Percentiles rank a stretch among this genome's conserved stretches.
Evolutionary conservation across 805 yeast species (phyloP).

Genomic region (Diddensiella transvaalensis): DNA sequence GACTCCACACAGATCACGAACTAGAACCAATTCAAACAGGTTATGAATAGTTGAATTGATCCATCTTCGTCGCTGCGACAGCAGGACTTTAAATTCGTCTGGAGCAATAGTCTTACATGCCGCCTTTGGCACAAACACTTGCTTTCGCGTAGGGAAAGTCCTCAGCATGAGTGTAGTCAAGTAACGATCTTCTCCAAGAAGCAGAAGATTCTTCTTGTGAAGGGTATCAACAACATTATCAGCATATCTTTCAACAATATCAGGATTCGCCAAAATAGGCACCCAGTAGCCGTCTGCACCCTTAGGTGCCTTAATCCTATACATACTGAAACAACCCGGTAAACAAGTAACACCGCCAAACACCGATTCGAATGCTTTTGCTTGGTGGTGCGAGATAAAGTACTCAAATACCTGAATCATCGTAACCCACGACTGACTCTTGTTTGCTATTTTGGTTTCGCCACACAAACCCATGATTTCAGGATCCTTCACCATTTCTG

Average conservation of each 20-base stretch:
- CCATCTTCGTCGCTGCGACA: constrained; percentile 97
- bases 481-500: constrained; percentile 85
- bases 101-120: constrained; percentile 92
- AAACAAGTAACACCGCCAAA: constrained; percentile 93
- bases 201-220: constrained; percentile 78
- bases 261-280: constrained; percentile 88
- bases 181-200: constrained; percentile 88
- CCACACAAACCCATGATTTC: constrained; percentile 91
- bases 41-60: constrained; percentile 94
- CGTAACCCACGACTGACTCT: constrained; percentile 81
- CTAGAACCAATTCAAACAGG: constrained; percentile 80
- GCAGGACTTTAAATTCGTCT: constrained; percentile 65
- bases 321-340: constrained; percentile 93
- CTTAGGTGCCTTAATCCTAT: constrained; percentile 75
- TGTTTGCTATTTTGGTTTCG: constrained; percentile 87
- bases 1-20: constrained; percentile 88
- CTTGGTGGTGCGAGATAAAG: constrained; percentile 88
- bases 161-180: constrained; percentile 79
- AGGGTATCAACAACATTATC: constrained; percentile 81
- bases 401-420: constrained; percentile 92
- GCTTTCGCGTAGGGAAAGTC: constrained; percentile 87
- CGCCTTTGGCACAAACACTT: constrained; percentile 84
- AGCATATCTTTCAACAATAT: constrained; percentile 85
- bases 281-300: constrained; percentile 82
- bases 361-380: constrained; percentile 92